Percentiles rank a stretch among this genome's conserved stretches.
Evolutionary conservation across 257 asterid species (phyloP).

Genomic region (Capsicum pubescens): DNA sequence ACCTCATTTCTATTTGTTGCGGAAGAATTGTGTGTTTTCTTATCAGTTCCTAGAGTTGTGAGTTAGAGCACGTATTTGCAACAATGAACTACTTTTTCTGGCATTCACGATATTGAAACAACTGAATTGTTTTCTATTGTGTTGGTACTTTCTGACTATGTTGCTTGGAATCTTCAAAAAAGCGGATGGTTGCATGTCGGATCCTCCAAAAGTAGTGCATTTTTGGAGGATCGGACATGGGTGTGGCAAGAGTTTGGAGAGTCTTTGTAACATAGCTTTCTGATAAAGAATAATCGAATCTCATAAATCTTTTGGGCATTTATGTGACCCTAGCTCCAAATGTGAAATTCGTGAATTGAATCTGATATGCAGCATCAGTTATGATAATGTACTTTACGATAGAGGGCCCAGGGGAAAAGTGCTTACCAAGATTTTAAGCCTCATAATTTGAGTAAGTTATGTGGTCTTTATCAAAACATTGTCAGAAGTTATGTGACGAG

Average conservation of each 20-base stretch:
- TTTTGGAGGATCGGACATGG: too few species aligned
- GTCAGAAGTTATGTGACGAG: background rate
- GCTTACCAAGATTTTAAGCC: background rate
- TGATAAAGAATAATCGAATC: background rate
- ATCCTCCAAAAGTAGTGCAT: too few species aligned
- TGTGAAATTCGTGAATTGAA: background rate
- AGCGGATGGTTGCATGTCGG: too few species aligned
- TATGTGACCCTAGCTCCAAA: background rate
- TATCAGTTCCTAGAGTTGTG: background rate
- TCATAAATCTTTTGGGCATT: background rate
- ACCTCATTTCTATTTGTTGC: background rate
- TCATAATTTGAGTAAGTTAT: background rate
- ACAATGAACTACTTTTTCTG: background rate
- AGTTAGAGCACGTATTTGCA: background rate
- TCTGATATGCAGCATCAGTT: background rate
- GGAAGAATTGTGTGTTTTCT: background rate
- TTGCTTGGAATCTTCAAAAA: too few species aligned
- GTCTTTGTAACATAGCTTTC: background rate
- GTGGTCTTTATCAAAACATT: background rate
- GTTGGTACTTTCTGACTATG: background rate
- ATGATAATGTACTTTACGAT: background rate
- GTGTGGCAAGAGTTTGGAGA: too few species aligned
- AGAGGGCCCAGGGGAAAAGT: background rate
- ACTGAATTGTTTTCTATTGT: background rate
- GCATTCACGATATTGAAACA: background rate